Evolutionary conservation across 2,329 filamentous ascomycete genomes (phyloP), one percentile per base, ranked within the genome.

Genomic region (Stemphylium vesicarium): DNA sequence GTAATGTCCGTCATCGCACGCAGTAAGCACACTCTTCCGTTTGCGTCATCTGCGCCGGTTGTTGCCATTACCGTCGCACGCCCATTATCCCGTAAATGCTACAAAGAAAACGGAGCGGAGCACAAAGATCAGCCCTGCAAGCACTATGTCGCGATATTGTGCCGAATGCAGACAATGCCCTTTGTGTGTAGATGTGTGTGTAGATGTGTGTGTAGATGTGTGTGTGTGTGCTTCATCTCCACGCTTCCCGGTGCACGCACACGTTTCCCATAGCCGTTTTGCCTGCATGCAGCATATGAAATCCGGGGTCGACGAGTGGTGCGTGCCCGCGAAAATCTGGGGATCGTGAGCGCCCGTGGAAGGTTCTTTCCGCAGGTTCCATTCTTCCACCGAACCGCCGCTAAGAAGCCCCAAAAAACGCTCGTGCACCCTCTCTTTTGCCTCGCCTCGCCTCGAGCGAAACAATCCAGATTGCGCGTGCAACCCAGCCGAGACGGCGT

Each of bases 21-120:
- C 68, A 63, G 69, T 72, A 65, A 73, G 69, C 69, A 68, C 60
- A 66, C 58, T 59, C 62, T 62, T 60, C 47, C 53, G 37, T 53
- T 57, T 38, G 57, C 53, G 44, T 50, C 53, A 43, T 45, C 20
- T 44, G 16, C 43, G 40, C 32, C 37, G 29, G 7, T 39, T 33
- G 15, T 39, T 18, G 22, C 42, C 33, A 46, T 18, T 32, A 45
- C 33, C 24, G 16, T 37, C 24, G 33, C 39, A 15, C 20, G 47
- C 31, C 18, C 42, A 29, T 42, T 45, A 50, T 48, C 11, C 26
- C 26, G 26, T 29, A 29, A 29, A 29, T 29, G 11, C 26, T 11
- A 7, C 9, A 29, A 29, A n/a, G 20, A 18, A 52, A 55, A 44
- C 40, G 46, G 24, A 50, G 33, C 40, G 46, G 24, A 50, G 33